A percentile compares a stretch with the other conserved stretches of the same genome.
Evolutionary conservation across 2,329 filamentous ascomycete genomes (phyloP).

Genomic region (Fusarium ramigenum): DNA sequence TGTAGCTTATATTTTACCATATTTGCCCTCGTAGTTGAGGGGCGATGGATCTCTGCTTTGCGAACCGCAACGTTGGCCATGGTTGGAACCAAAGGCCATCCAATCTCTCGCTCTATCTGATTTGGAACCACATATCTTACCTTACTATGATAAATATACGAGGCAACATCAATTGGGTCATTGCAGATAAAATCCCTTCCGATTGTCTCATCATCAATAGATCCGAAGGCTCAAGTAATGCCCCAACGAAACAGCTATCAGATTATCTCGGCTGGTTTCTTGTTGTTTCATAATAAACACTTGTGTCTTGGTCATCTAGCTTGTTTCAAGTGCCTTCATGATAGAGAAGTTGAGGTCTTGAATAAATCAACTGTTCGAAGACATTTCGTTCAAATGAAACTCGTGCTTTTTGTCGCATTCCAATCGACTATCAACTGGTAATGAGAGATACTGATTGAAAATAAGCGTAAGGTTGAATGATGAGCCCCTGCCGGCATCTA

Average conservation of each 20-base stretch:
- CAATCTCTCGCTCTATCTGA: not conserved
- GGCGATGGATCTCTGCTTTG: not conserved
- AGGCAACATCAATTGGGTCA: fast-evolving
- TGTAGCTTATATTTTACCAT: not conserved
- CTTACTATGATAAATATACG: too few species aligned
- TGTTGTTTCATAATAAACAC: not conserved
- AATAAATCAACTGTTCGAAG: not conserved
- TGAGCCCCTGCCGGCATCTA: too few species aligned
- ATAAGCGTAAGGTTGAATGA: not conserved
- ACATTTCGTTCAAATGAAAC: not conserved
- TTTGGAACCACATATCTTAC: not conserved
- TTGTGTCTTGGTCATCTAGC: too few species aligned
- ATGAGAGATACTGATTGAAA: not conserved
- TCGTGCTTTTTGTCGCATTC: not conserved
- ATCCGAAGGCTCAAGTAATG: not conserved
- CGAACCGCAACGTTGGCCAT: not conserved
- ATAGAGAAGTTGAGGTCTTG: not conserved
- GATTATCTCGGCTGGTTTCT: not conserved
- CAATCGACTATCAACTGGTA: not conserved
- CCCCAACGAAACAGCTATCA: not conserved
- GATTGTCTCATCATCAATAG: not conserved
- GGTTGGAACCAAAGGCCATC: not conserved
- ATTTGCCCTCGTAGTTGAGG: not conserved
- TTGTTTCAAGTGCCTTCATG: not conserved
- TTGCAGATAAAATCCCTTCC: not conserved